These are phyloP conservation scores for Mycena metata DNA, from an alignment of 768 basidiomycete genomes.

Conservation along the genomic window DNA sequence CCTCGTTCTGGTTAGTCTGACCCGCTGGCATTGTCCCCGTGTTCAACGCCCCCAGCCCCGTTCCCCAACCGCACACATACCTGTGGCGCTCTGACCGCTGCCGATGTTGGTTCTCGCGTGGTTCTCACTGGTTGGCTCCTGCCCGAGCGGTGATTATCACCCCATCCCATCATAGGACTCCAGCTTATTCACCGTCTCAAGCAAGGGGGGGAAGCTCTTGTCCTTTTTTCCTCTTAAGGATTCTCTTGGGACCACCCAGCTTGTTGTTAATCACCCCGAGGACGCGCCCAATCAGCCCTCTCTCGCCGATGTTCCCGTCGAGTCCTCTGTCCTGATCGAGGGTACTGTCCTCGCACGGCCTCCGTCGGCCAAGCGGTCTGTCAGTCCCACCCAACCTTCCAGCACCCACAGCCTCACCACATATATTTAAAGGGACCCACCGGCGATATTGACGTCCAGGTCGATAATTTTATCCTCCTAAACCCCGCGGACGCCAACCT, in stretches of 20 bases:
- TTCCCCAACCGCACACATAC: slow-evolving; percentile 73
- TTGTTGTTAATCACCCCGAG: slow-evolving; percentile 70
- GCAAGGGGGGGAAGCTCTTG: slow-evolving; percentile 73
- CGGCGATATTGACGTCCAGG: slow-evolving; percentile 86
- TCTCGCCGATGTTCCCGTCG: slow-evolving; percentile 76
- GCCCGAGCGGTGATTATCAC: slow-evolving; percentile 77
- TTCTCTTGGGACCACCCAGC: slow-evolving; percentile 81
- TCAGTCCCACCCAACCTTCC: slow-evolving; percentile 51
- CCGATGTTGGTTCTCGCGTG: slow-evolving; percentile 69
- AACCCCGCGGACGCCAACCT: slow-evolving; percentile 80
- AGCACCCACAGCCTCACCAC: slow-evolving; percentile 34
- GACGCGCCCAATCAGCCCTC: slow-evolving; percentile 49
- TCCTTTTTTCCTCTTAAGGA: slow-evolving; percentile 93
- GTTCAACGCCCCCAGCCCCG: slow-evolving; percentile 58
- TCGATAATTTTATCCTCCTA: slow-evolving; percentile 77
- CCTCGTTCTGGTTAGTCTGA: slow-evolving; percentile 38
- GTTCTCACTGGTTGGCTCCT: slow-evolving; percentile 88
- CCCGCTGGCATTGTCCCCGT: slow-evolving; percentile 15
- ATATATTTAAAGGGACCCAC: slow-evolving; percentile 63
- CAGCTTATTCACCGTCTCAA: slow-evolving; percentile 59
- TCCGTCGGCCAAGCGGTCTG: slow-evolving; percentile 69
- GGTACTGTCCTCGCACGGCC: slow-evolving; percentile 81
- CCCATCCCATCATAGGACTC: slow-evolving; percentile 48
- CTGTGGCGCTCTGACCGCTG: slow-evolving; percentile 68
- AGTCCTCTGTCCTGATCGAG: slow-evolving; percentile 83